These are phyloP conservation scores for Zasmidium citrigriseum DNA, from an alignment of 2,329 filamentous ascomycete genomes.

Conservation along the genomic window DNA sequence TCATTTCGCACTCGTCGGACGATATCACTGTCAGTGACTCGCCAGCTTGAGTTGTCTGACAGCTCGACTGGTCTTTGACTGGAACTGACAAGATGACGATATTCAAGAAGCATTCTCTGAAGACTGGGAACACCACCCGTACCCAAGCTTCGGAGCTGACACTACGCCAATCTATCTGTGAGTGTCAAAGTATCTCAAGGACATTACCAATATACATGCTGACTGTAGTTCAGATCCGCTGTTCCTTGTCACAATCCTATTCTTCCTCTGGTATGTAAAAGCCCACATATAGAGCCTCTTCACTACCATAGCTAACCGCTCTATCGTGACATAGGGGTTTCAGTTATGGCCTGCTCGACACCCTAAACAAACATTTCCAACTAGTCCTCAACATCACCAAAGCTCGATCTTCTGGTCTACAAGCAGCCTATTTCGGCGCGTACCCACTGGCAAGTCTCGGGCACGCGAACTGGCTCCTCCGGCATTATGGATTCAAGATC, in stretches of 20 bases:
- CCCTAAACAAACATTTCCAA: conserved; percentile 53
- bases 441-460: conserved; percentile 52
- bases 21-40: no score
- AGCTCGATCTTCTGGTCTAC: conserved; percentile 47
- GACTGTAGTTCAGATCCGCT: conserved; percentile 48
- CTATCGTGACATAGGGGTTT: conserved; percentile 48
- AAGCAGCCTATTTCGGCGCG: conserved; percentile 53
- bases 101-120: conserved; percentile 20
- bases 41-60: no score
- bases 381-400: conserved; percentile 45
- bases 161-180: conserved; percentile 21
- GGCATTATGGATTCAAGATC: conserved; percentile 51
- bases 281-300: background rate
- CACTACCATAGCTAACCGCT: background rate
- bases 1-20: no score
- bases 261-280: conserved; percentile 59
- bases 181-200: background rate
- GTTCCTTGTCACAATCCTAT: conserved; percentile 64
- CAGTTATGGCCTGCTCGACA: conserved; percentile 59
- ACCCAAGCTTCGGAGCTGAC: conserved; percentile 24
- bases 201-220: background rate
- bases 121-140: conserved; percentile 18
- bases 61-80: no score
- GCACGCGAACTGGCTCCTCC: conserved; percentile 41
- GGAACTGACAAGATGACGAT: conserved; percentile 14